Evolutionary conservation across 805 yeast species (phyloP).

Genomic region (Nakazawaea molendinolei): DNA sequence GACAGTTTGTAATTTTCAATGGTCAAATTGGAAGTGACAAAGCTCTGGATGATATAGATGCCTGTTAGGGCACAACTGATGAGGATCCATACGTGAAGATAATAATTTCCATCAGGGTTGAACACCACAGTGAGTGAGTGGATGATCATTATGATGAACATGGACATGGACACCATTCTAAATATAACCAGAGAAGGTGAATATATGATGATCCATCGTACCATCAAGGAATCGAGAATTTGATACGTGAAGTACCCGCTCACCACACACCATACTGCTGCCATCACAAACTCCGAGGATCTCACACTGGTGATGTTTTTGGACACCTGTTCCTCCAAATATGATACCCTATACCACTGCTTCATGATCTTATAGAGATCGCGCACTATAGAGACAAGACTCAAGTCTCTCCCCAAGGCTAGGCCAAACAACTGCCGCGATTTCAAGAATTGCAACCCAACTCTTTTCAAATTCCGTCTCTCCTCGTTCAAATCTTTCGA

Average conservation of each 20-base stretch:
- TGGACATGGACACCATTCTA: constrained; percentile 76
- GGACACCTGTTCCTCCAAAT: constrained; percentile 3
- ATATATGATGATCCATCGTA: constrained; percentile 90
- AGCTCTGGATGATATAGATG: constrained; percentile 78
- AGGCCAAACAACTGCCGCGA: constrained; percentile 71
- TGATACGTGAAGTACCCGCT: constrained; percentile 79
- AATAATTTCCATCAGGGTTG: constrained; percentile 65
- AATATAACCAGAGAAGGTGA: constrained; percentile 84
- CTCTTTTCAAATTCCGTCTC: constrained; percentile 33
- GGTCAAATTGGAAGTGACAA: constrained; percentile 72
- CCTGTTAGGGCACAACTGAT: constrained; percentile 81
- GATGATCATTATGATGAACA: constrained; percentile 64
- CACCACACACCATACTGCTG: constrained; percentile 91
- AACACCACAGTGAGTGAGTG: constrained; percentile 60
- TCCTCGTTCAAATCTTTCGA: constrained; percentile 10
- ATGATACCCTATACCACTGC: constrained; percentile 19
- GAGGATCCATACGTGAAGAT: constrained; percentile 85
- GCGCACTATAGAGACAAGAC: constrained; percentile 34
- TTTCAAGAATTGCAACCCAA: constrained; percentile 66
- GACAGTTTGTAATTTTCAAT: constrained; percentile 24
- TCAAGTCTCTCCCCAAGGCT: constrained; percentile 73
- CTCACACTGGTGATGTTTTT: constrained; percentile 40
- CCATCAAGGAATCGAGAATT: constrained; percentile 82
- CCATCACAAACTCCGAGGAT: constrained; percentile 70
- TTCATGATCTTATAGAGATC: constrained; percentile 20